Base-by-base conservation (phyloP, 257 asterid genomes). In the Marsdenia floribunda region DNA sequence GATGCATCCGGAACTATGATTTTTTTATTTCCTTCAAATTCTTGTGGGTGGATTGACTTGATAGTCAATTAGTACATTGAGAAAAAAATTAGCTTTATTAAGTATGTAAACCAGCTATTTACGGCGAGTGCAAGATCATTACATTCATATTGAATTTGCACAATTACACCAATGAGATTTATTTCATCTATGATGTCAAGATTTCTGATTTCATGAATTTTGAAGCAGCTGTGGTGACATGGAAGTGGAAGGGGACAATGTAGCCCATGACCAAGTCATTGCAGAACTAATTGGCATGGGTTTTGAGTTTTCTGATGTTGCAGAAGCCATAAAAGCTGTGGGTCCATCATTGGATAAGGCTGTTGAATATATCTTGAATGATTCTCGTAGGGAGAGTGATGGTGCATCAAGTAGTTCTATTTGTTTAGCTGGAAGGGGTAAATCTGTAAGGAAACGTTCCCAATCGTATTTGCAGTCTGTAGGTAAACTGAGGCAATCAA, bases 201-300 rank as follows among this genome's bases (percentile, higher is more conserved):
- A 5, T 47, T 49, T 70, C 14, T 70, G 16, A 24, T 52, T 65
- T 37, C 13, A 14, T 26, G 75, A 50, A 70, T 33, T 24, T 63
- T 26, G 40, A 33, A 66, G 29, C 21, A 33, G 26, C 70, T 80
- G 68, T 11, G 73, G 75, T 52, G 66, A 59, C 71, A 85, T 89
- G 94, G 87, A 53, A 55, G 29, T 6, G 26, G 61, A 79, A 44
- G 74, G 76, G 54, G 69, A 58, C 37, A 67, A 70, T 63, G 71
- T 79, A 80, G 81, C 72, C 50, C 76, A 81, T 5, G 95, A 91
- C 81, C 81, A 77, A 72, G 86, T 85, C 29, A 77, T 83, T 63
- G 89, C 91, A n/a, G 86, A 82, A 71, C 75, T 91, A 77, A 78
- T 89, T 71, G 90, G 81, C 37, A 91, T 91, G 95, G 95, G 97